Conservation (phyloP, 306 rosid genomes). For the Corylus heterophylla region DNA sequence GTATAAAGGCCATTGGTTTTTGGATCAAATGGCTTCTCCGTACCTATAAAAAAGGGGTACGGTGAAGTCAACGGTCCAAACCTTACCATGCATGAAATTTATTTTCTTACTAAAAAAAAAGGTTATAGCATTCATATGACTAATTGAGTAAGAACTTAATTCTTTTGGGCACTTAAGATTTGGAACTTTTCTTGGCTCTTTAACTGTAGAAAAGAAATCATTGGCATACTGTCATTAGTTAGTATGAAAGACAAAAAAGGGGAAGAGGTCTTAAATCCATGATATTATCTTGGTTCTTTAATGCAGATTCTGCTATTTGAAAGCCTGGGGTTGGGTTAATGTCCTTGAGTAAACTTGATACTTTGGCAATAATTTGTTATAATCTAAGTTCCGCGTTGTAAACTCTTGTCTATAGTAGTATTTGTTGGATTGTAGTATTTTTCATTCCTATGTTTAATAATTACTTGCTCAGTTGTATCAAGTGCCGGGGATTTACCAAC, state of each 20-base stretch:
- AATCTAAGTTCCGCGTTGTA: neutral
- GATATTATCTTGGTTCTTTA: no score
- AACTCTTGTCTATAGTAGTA: neutral
- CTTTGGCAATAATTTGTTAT: neutral
- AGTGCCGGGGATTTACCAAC: conserved; percentile 5
- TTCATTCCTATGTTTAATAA: neutral
- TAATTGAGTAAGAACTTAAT: neutral
- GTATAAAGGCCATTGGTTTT: neutral
- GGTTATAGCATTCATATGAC: no score
- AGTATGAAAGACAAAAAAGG: neutral
- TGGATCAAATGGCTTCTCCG: neutral
- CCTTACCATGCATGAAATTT: neutral
- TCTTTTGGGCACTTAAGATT: neutral
- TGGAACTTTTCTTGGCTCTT: neutral
- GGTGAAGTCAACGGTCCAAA: neutral
- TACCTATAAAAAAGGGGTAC: neutral
- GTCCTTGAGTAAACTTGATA: neutral
- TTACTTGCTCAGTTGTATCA: neutral
- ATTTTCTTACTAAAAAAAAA: no score
- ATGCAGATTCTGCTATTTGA: no score
- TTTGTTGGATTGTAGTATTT: neutral
- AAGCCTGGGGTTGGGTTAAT: no score
- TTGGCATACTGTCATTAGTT: neutral
- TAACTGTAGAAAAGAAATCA: neutral
- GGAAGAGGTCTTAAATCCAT: no score